Evolutionary conservation across 257 asterid species (phyloP).

Genomic region (Capsicum chinense): DNA sequence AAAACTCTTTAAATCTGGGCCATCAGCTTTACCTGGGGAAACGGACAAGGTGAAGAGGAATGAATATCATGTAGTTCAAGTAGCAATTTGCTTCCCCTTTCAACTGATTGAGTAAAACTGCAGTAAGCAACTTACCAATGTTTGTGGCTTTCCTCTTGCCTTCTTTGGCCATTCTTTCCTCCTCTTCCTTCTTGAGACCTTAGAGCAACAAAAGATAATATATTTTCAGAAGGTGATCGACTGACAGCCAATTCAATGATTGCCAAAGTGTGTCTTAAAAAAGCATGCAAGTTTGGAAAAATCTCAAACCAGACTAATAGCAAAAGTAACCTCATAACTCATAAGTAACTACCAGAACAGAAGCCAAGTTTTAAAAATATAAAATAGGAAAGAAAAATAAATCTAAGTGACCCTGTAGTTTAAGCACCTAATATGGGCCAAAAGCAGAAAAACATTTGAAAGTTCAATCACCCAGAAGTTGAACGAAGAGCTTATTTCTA

Average conservation of each 20-base stretch:
- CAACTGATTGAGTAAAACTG: slow-evolving; percentile 20
- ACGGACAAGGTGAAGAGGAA: not conserved
- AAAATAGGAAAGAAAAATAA: not conserved
- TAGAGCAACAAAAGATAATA: slow-evolving; percentile 32
- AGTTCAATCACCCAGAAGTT: slow-evolving; percentile 9
- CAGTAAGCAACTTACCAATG: slow-evolving; percentile 53
- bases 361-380: not conserved
- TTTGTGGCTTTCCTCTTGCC: slow-evolving; percentile 51
- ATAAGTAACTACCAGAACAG: slow-evolving; percentile 12
- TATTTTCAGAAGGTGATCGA: not conserved
- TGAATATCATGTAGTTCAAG: not conserved
- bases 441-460: not conserved
- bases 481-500: not conserved
- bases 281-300: not conserved
- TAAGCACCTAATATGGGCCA: slow-evolving; percentile 8
- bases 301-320: not conserved
- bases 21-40: slow-evolving; percentile 62
- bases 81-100: not conserved
- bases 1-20: slow-evolving; percentile 78
- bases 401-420: not conserved
- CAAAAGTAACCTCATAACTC: slow-evolving; percentile 5
- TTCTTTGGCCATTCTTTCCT: slow-evolving; percentile 67
- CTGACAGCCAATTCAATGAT: not conserved
- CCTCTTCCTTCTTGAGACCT: slow-evolving; percentile 95
- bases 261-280: not conserved